Percentiles rank a stretch among this genome's conserved stretches.
phyloP scores from a whole-genome alignment of 352 stramenopile species.

The Plasmopara viticola region DNA sequence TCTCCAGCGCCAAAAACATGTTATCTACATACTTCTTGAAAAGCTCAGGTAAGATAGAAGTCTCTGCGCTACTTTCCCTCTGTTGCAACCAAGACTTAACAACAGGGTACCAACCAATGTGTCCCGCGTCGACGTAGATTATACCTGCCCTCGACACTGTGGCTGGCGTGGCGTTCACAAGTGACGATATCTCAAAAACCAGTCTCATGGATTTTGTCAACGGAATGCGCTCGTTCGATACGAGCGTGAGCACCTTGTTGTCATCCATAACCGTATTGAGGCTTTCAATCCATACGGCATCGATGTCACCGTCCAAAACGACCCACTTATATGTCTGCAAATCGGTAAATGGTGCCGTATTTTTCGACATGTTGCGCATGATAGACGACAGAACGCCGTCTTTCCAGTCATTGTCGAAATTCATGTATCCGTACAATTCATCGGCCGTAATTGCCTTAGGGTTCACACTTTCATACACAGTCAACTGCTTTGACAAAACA shows the following conservation, averaged over 20 bases:
- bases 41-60: slow-evolving; percentile 73
- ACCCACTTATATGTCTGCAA: slow-evolving; percentile 88
- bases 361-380: slow-evolving; percentile 97
- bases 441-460: slow-evolving; percentile 91
- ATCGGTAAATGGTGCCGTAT: slow-evolving; percentile 73
- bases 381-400: slow-evolving; percentile 94
- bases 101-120: slow-evolving; percentile 91
- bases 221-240: slow-evolving; percentile 96
- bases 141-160: slow-evolving; percentile 96
- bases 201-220: slow-evolving; percentile 94
- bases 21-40: slow-evolving; percentile 93
- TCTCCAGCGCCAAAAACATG: slow-evolving; percentile 64
- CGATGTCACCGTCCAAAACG: slow-evolving; percentile 92
- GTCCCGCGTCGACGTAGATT: slow-evolving; percentile 92
- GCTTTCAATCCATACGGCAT: slow-evolving; percentile 92
- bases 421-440: slow-evolving; percentile 95
- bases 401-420: slow-evolving; percentile 96
- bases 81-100: slow-evolving; percentile 91
- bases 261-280: slow-evolving; percentile 92
- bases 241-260: slow-evolving; percentile 93
- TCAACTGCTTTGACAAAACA: slow-evolving; percentile 84
- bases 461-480: slow-evolving; percentile 93
- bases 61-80: slow-evolving; percentile 76
- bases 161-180: slow-evolving; percentile 93
- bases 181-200: slow-evolving; percentile 96